Evolutionary conservation across 768 basidiomycete genomes (phyloP).

Genomic region (Boletus bicolor): DNA sequence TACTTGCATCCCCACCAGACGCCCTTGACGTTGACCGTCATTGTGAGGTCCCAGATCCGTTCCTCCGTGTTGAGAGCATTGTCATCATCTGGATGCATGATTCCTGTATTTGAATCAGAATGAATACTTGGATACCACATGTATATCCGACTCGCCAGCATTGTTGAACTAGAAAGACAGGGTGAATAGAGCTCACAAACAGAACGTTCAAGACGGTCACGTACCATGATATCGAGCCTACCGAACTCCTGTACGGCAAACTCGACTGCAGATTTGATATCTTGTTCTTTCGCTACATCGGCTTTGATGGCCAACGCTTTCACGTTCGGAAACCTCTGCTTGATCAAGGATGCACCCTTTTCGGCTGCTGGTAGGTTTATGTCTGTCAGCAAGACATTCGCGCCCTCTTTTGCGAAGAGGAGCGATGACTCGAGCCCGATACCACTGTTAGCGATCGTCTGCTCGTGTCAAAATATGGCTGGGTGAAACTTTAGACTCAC

Average conservation of each 20-base stretch:
- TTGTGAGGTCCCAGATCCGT: constrained; percentile 90
- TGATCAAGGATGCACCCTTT: constrained; percentile 61
- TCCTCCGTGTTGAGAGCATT: constrained; percentile 96
- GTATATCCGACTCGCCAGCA: constrained; percentile 50
- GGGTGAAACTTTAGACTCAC: constrained; percentile 44
- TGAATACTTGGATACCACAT: neutral
- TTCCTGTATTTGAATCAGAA: constrained; percentile 49
- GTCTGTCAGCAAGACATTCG: constrained; percentile 86
- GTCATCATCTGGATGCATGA: constrained; percentile 96
- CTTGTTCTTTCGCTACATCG: constrained; percentile 86
- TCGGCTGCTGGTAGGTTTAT: constrained; percentile 76
- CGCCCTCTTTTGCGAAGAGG: constrained; percentile 92
- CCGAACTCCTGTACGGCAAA: constrained; percentile 81
- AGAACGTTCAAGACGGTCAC: constrained; percentile 14
- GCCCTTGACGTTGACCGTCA: constrained; percentile 95
- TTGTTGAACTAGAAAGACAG: constrained; percentile 76
- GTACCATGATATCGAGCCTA: constrained; percentile 91
- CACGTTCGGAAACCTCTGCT: constrained; percentile 63
- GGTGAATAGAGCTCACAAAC: neutral
- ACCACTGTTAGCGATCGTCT: constrained; percentile 52
- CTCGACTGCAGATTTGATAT: constrained; percentile 81
- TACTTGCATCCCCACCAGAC: constrained; percentile 99
- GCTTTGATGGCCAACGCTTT: constrained; percentile 68
- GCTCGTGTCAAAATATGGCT: neutral
- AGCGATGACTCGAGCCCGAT: constrained; percentile 96